Evolutionary conservation across 345 rosid species (phyloP), one percentile per base, ranked within the genome.

Genomic region (Eucalyptus cloeziana): DNA sequence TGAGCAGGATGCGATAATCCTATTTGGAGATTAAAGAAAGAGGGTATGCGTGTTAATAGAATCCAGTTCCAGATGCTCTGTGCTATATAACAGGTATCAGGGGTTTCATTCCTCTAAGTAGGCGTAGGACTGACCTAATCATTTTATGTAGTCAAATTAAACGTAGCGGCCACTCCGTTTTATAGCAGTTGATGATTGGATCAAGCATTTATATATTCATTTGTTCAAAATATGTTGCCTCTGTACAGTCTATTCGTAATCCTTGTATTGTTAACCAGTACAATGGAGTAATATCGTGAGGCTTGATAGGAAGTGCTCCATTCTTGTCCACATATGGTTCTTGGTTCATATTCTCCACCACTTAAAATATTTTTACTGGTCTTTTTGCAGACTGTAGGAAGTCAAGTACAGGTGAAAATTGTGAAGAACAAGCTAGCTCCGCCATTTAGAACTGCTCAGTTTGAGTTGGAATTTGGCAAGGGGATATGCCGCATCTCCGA

Each of bases 361-460:
- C 86, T 51, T 50, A 21, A 31, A 50, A 80, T 87, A 62, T 54
- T 88, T 44, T 62, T 15, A 43, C 37, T 81, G 27, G 79, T 10
- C 76, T 52, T 87, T 89, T 86, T 92, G 90, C 93, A 98, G 99
- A 95, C 93, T 45, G 87, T 93, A 10, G 99, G 99, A 89, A 94
- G 96, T 91, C 95, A 94, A 93, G 93, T 98, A 60, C 91, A 91
- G 43, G 99, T 96, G 79, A 97, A 98, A 93, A 91, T 98, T 89
- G 98, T 97, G 90, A 98, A 98, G 95, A 98, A 97, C 93, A 97
- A 98, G 93, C 98, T 96, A 31, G 96, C 99, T 31, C 97, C 99
- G 37, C 99, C 99, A 10, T 98, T 98, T 87, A 95, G 92, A 93
- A 95, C 95, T 9, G 97, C 94, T 8, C 94, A 93, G 87, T 98